These are phyloP conservation scores for Arachnopeziza araneosa DNA, from an alignment of 2,329 filamentous ascomycete species.

Conservation along the genomic window DNA sequence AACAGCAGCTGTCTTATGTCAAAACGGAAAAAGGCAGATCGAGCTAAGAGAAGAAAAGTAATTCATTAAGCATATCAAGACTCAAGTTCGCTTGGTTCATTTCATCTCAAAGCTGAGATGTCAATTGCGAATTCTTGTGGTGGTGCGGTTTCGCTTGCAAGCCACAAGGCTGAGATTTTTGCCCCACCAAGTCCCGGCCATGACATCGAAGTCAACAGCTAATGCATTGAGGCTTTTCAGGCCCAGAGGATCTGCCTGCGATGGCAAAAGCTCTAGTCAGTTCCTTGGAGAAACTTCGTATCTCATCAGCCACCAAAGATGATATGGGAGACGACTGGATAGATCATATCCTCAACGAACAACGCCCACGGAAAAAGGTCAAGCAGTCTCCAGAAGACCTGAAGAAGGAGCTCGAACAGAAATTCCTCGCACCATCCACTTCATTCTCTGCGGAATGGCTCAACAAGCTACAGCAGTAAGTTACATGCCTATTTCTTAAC, in stretches of 20 bases:
- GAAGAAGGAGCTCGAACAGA: conserved; percentile 65
- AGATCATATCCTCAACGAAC: conserved; percentile 53
- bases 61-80: no score
- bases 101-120: no score
- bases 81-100: no score
- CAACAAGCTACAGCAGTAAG: conserved; percentile 74
- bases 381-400: conserved; percentile 54
- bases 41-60: no score
- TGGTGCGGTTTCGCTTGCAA: no score
- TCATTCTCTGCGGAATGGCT: conserved; percentile 83
- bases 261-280: conserved; percentile 36
- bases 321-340: conserved; percentile 39
- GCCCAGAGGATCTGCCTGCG: not conserved
- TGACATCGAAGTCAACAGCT: not conserved
- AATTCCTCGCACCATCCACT: conserved; percentile 73
- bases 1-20: no score
- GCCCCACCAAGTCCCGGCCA: not conserved
- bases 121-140: no score
- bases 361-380: conserved; percentile 43
- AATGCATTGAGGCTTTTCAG: not conserved
- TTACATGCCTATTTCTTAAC: conserved; percentile 12
- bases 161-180: not conserved
- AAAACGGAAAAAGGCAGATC: no score
- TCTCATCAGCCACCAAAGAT: conserved; percentile 29
- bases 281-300: conserved; percentile 46